Evolutionary conservation across 2,329 filamentous ascomycete genomes (phyloP), one percentile per base, ranked within the genome.

Genomic region (Botrytis deweyae): DNA sequence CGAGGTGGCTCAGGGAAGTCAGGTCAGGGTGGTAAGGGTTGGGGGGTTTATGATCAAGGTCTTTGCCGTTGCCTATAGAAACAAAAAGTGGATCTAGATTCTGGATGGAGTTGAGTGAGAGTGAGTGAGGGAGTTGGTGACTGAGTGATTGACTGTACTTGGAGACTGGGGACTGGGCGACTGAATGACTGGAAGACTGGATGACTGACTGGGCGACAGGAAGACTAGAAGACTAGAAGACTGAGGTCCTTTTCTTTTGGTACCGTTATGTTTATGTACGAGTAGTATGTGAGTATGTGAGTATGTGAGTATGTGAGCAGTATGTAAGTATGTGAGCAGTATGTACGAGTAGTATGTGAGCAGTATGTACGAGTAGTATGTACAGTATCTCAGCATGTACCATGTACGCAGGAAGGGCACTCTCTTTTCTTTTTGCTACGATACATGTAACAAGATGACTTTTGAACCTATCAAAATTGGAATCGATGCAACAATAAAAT

Each of bases 81-180:
- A 69, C 66, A 40, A 69, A 69, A 58, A 69, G 66, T 69, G 66
- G 66, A 58, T 69, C 66, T 69, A 67, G 44, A 67, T 67, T 67
- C 40, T 49, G 40, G 25, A 52, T 14, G 22, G 49, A n/a, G 1
- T 2, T 52, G 49, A n/a, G 49, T 52, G 49, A 46, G 2, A 10
- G 8, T 49, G 46, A 49, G 20, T 25, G 22, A 25, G 20, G 10
- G 20, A 52, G 46, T 52, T 52, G 46, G 46, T 12, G 46, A 25
- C 2, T 52, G 46, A 52, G 22, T n/a, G 49, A 25, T 4, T 14
- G 22, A 52, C 22, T 6, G 20, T 20, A 46, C 44, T 46, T 7
- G 44, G 20, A 22, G 46, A 49, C 20, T 22, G 46, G 8, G 20
- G 46, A 49, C 46, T 49, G 44, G 8, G 9, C 4, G 46, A 49